Evolutionary conservation across 805 yeast genomes (phyloP).

Genomic region (Pichia gijzeniarum): DNA sequence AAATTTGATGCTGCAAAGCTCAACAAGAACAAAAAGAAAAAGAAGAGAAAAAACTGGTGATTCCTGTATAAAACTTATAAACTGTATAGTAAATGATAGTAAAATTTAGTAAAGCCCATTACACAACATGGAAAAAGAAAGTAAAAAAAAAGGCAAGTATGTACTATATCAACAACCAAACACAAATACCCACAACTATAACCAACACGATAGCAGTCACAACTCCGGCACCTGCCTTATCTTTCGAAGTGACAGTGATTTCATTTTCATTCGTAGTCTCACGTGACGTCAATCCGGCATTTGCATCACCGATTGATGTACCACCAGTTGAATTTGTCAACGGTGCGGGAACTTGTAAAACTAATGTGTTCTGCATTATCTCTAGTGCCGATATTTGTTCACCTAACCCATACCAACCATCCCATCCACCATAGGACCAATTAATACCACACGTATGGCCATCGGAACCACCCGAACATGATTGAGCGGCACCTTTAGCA

Average conservation of each 20-base stretch:
- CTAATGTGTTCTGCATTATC: slow-evolving; percentile 42
- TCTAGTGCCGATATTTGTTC: slow-evolving; percentile 81
- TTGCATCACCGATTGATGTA: slow-evolving; percentile 54
- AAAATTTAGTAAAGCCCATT: background rate
- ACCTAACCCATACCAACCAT: slow-evolving; percentile 68
- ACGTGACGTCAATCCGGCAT: slow-evolving; percentile 45
- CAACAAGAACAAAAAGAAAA: slow-evolving; percentile 14
- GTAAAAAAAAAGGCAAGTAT: slow-evolving; percentile 13
- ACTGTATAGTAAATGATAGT: background rate
- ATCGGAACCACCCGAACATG: slow-evolving; percentile 82
- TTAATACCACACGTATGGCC: slow-evolving; percentile 79
- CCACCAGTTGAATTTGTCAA: slow-evolving; percentile 62
- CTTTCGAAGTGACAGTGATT: slow-evolving; percentile 50
- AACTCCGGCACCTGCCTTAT: slow-evolving; percentile 86
- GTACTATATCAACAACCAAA: slow-evolving; percentile 58
- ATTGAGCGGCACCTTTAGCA: slow-evolving; percentile 64
- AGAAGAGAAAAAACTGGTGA: slow-evolving; percentile 13
- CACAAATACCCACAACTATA: slow-evolving; percentile 53
- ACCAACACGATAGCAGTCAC: slow-evolving; percentile 71
- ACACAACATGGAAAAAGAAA: no score
- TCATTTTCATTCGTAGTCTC: slow-evolving; percentile 39
- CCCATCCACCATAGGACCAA: slow-evolving; percentile 62
- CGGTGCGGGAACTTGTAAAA: slow-evolving; percentile 45
- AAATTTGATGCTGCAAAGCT: slow-evolving; percentile 1
- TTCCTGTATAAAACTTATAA: background rate